Evolutionary conservation across 768 basidiomycete species (phyloP), one percentile per base, ranked within the genome.

Genomic region (Amanita muscaria): DNA sequence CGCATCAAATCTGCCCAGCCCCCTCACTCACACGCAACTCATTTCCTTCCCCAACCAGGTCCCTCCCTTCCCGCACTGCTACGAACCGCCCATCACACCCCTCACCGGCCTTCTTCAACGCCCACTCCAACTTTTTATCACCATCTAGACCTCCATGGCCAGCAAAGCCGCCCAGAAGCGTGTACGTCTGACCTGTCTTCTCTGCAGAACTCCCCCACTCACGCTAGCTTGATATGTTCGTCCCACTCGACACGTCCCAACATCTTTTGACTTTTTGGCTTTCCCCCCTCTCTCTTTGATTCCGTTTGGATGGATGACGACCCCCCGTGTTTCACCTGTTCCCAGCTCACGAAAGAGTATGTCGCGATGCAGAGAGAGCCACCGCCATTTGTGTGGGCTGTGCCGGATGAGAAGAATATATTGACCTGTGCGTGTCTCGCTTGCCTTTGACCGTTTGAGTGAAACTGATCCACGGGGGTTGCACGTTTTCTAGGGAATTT

Each of bases 371-470:
- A 94, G 66, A 84, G 68, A 58, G 83, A 87, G 49, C 90, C 94
- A 11, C 94, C 94, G 1, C 94, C 94, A 49, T 98, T 92, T 63
- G 83, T 97, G 16, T 93, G 88, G 84, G 93, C 94, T 30, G 76
- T 75, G 23, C 94, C 94, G 11, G 92, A 96, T 56, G 94, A 98
- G 76, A 92, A 92, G 80, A 94, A 97, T 63, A 93, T 97, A 55
- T 63, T 97, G 40, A 91, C 78, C 44, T 97, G 92, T 96, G 60
- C 64, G 91, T 73, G 24, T 41, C 46, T 34, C 25, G 18, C 12
- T 23, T 31, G 18, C 22, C 19, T 29, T 22, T 24, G 30, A 37
- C 12, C 30, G 16, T 12, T 29, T 42, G 22, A 12, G 2, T 42
- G 22, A 12, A 2, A 27, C 34, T 42, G 16, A 41, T 14, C 21